A percentile compares a stretch with the other conserved stretches of the same genome.
phyloP scores from a whole-genome alignment of 306 rosid species.

The Lagenaria siceraria region DNA sequence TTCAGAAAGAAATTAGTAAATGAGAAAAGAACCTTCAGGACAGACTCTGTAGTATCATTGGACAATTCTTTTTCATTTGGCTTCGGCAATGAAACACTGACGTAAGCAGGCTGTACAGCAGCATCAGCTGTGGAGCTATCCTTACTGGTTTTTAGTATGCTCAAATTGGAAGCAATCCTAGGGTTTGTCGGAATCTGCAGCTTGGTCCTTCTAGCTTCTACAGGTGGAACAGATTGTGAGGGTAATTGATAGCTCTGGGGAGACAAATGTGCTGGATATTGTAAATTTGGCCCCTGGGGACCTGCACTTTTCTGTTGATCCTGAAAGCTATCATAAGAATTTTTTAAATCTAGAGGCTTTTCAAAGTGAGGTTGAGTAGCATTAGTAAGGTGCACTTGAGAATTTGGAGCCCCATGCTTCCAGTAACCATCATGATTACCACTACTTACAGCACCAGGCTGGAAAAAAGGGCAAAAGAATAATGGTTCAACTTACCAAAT shows the following conservation, averaged over 20 bases:
- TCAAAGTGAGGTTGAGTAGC: conserved; percentile 64
- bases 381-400: conserved; percentile 60
- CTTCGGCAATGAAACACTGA: conserved; percentile 67
- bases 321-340: conserved; percentile 88
- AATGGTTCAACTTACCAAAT: conserved; percentile 17
- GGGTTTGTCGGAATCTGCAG: conserved; percentile 97
- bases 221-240: conserved; percentile 42
- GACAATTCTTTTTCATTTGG: conserved; percentile 42
- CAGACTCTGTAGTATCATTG: conserved; percentile 54
- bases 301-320: conserved; percentile 53
- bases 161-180: conserved; percentile 74
- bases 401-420: conserved; percentile 63
- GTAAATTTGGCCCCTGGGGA: conserved; percentile 46
- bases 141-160: conserved; percentile 52
- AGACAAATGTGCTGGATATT: conserved; percentile 52
- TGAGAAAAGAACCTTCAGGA: conserved; percentile 52
- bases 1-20: conserved; percentile 1
- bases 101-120: conserved; percentile 67
- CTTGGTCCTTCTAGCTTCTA: conserved; percentile 57
- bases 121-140: conserved; percentile 37
- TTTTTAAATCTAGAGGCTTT: conserved; percentile 69
- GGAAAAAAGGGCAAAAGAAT: conserved; percentile 34
- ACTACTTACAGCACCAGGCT: conserved; percentile 69
- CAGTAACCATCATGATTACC: conserved; percentile 87
- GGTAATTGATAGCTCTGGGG: conserved; percentile 31